Base-by-base conservation (phyloP, 2,329 filamentous ascomycete species). In the Celoporthe dispersa region DNA sequence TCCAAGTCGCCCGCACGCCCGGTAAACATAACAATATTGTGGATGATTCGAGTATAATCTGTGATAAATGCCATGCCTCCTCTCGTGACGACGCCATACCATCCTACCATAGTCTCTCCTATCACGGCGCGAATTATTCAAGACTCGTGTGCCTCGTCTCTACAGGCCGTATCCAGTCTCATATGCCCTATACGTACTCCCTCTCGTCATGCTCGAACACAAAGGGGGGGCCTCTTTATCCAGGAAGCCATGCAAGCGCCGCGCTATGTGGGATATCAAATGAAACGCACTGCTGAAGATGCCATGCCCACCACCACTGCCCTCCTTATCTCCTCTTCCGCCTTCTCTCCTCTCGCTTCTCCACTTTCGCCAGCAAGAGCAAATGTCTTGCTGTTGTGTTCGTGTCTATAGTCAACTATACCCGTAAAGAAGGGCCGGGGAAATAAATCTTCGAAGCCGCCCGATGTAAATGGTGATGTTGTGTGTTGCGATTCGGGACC, bases 191-290 rank as follows among this genome's bases (percentile, higher is more conserved):
- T 33, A 37, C 57, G 11, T 33, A 22, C 57, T 35, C 11, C 25
- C 37, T 44, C 60, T 44, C n/a, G 3, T 25, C n/a, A 37, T 44
- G 14, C 28, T 64, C 25, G 28, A 25, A 37, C 25, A 25, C 53
- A 33, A 41, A 48, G 39, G 37, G 39, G 37, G 51, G 64, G 57
- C 65, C 63, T 14, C 60, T n/a, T n/a, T 68, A 71, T 70, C 68
- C 70, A 71, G 62, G 63, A 69, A 68, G 57, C 57, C 55, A 53
- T 65, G 57, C 44, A 65, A 39, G 53, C 70, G 70, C 70, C 68
- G 69, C 68, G 68, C 68, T 70, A 71, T 70, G 64, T 66, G 69
- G 59, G 67, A 70, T 71, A 71, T 67, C 70, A 70, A 70, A 70
- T 68, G 65, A 70, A 71, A 70, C 35, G 62, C 69, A 63, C 48